Evolutionary conservation across 106 monocot species (phyloP).

Genomic region (Alisma plantagoaquatica): DNA sequence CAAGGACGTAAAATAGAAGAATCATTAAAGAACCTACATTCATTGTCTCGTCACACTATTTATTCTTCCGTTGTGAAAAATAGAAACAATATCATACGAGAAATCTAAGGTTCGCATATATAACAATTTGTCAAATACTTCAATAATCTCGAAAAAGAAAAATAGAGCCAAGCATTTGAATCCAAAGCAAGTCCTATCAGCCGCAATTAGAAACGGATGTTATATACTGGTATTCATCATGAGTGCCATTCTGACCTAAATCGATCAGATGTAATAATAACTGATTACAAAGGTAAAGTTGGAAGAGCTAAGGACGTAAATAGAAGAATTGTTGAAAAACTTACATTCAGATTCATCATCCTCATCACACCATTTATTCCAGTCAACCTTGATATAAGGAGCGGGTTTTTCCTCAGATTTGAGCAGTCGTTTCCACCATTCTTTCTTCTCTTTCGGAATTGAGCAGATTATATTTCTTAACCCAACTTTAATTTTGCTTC

Average conservation of each 20-base stretch:
- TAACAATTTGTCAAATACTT: too few species aligned
- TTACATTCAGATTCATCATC: slow-evolving; percentile 63
- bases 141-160: too few species aligned
- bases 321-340: too few species aligned
- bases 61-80: too few species aligned
- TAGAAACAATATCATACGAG: too few species aligned
- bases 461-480: slow-evolving; percentile 76
- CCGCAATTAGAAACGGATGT: background rate
- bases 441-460: slow-evolving; percentile 80
- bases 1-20: too few species aligned
- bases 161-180: background rate
- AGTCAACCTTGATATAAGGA: slow-evolving; percentile 96
- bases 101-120: too few species aligned
- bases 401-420: slow-evolving; percentile 81
- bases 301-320: too few species aligned
- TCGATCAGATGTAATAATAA: background rate
- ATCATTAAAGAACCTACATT: too few species aligned
- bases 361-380: slow-evolving; percentile 96
- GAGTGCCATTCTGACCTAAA: background rate
- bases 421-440: slow-evolving; percentile 80
- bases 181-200: background rate
- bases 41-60: too few species aligned
- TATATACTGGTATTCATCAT: background rate
- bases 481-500: slow-evolving; percentile 49
- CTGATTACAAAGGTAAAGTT: background rate